phyloP scores from a whole-genome alignment of 768 basidiomycete species.

The Suillus variegatus region DNA sequence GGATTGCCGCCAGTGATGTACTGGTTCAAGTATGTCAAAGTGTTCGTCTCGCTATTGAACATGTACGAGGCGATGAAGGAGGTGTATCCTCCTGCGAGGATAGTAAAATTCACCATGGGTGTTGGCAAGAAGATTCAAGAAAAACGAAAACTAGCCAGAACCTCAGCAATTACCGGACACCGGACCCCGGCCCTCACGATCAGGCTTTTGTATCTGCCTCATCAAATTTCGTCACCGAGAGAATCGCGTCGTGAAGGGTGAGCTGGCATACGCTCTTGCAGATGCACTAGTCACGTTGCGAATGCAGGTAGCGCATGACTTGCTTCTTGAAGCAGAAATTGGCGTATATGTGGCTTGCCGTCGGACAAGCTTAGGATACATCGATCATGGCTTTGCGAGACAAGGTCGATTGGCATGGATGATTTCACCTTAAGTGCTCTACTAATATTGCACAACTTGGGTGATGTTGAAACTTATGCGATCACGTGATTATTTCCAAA shows the following conservation, averaged over 20 bases:
- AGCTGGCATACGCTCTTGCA: not conserved
- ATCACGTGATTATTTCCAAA: too few species aligned
- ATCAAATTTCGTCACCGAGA: not conserved
- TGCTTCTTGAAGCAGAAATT: not conserved
- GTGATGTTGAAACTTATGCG: too few species aligned
- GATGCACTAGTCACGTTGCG: conserved; percentile 5
- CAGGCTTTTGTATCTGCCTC: not conserved
- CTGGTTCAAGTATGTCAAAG: conserved; percentile 49
- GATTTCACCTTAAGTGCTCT: too few species aligned
- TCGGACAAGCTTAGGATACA: not conserved
- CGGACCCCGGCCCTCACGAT: not conserved
- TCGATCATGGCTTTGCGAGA: not conserved
- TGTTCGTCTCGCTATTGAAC: conserved; percentile 52
- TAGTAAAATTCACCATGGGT: conserved; percentile 65
- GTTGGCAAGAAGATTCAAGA: conserved; percentile 1
- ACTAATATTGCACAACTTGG: too few species aligned
- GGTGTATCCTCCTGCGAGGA: conserved; percentile 67
- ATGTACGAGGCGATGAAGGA: conserved; percentile 63
- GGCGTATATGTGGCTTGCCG: not conserved
- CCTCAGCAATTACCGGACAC: not conserved
- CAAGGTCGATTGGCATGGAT: too few species aligned
- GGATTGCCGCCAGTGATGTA: conserved; percentile 45
- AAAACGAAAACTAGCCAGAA: not conserved
- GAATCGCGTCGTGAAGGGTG: not conserved
- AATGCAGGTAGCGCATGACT: conserved; percentile 5